Percentiles rank a stretch among this genome's conserved stretches.
phyloP scores from a whole-genome alignment of 208 protist species.

The Trypanosoma melophagium region DNA sequence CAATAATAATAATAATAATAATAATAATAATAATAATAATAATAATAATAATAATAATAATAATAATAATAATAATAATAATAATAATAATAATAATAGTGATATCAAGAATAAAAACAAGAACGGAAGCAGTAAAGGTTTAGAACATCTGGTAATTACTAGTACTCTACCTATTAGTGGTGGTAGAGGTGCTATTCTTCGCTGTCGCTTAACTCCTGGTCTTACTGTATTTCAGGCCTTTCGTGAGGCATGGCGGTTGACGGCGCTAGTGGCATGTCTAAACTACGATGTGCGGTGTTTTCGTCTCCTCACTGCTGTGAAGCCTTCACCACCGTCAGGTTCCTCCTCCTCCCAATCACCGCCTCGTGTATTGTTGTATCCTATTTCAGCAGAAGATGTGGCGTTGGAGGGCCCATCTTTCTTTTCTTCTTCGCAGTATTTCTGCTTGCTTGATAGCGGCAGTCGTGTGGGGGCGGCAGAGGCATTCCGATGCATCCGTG shows the following conservation, averaged over 20 bases:
- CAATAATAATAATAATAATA: not conserved
- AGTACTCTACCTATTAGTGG: not conserved
- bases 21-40: not conserved
- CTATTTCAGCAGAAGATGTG: slow-evolving; percentile 10
- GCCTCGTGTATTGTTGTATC: slow-evolving; percentile 5
- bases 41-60: not conserved
- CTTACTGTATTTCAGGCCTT: slow-evolving; percentile 31
- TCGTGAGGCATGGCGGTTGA: slow-evolving; percentile 20
- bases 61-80: not conserved
- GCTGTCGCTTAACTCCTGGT: slow-evolving; percentile 10
- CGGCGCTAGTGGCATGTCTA: slow-evolving; percentile 10
- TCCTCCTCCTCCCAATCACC: not conserved
- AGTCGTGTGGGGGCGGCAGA: slow-evolving; percentile 11
- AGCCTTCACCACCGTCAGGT: not conserved
- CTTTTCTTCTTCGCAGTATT: slow-evolving; percentile 30
- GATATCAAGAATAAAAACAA: not conserved
- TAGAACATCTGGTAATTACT: not conserved
- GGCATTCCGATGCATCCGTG: slow-evolving; percentile 23
- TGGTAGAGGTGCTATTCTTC: slow-evolving; percentile 9
- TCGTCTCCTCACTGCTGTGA: slow-evolving; percentile 23
- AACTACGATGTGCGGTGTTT: slow-evolving; percentile 21
- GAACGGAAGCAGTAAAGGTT: not conserved
- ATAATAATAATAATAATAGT: not conserved
- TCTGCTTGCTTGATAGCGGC: slow-evolving; percentile 13
- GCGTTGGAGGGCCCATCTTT: slow-evolving; percentile 11